Percentiles rank a stretch among this genome's conserved stretches.
Conservation (phyloP, 805 yeast species). For the Nakazawaea holstii region DNA sequence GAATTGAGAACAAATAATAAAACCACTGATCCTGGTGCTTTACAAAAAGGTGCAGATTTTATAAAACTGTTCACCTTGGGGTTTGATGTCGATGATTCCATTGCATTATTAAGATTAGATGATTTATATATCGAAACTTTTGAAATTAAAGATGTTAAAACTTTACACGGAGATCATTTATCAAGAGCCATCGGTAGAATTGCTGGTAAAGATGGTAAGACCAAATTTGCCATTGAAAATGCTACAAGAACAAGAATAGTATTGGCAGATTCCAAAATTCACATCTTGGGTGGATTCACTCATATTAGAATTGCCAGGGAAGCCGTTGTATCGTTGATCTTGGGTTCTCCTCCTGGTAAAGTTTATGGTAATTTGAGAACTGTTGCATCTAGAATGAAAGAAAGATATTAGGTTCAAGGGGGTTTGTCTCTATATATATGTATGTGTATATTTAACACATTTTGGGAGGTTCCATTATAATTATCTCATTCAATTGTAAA, state of each 20-base stretch:
- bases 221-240: constrained; percentile 97
- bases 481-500: too few species aligned
- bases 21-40: constrained; percentile 88
- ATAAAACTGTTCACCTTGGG: constrained; percentile 94
- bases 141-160: constrained; percentile 95
- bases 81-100: constrained; percentile 94
- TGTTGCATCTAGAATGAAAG: constrained; percentile 95
- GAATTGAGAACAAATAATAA: constrained; percentile 78
- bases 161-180: constrained; percentile 91
- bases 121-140: constrained; percentile 96
- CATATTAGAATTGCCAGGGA: constrained; percentile 99
- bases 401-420: constrained; percentile 60
- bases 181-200: constrained; percentile 99
- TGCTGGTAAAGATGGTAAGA: constrained; percentile 99
- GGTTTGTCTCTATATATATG: neutral
- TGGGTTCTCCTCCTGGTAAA: constrained; percentile 98
- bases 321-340: constrained; percentile 87
- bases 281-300: constrained; percentile 93
- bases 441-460: too few species aligned
- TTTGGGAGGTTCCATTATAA: too few species aligned
- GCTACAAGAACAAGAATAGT: constrained; percentile 98
- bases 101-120: constrained; percentile 88
- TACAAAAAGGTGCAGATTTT: constrained; percentile 97
- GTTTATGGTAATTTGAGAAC: constrained; percentile 96
- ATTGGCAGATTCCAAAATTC: constrained; percentile 93